phyloP scores from a whole-genome alignment of 1,284 basidiomycete genomes.

The Ustilago lituana region DNA sequence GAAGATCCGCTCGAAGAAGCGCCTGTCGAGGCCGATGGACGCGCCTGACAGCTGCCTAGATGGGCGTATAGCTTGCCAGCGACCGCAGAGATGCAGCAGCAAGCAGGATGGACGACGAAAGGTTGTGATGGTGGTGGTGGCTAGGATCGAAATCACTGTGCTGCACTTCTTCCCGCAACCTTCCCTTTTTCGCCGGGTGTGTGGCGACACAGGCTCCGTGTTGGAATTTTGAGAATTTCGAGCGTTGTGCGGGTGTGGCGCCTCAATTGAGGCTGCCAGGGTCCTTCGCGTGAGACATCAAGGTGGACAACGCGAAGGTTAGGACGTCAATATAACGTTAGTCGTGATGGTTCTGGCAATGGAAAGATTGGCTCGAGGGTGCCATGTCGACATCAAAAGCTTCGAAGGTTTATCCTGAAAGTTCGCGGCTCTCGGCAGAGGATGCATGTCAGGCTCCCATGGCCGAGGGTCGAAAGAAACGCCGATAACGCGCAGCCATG shows the following conservation, averaged over 20 bases:
- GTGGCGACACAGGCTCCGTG: too few relatives aligned
- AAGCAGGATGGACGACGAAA: neutral
- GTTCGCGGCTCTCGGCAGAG: neutral
- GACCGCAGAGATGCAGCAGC: slow-evolving; percentile 6
- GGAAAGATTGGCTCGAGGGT: too few relatives aligned
- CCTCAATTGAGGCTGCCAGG: too few relatives aligned
- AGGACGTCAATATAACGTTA: too few relatives aligned
- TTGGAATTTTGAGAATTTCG: neutral
- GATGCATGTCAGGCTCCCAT: slow-evolving; percentile 8
- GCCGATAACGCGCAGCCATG: too few relatives aligned
- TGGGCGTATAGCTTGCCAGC: slow-evolving; percentile 5
- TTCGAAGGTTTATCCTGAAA: neutral
- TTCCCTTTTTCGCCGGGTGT: too few relatives aligned
- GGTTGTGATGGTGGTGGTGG: slow-evolving; percentile 5
- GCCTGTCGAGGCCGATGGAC: slow-evolving; percentile 3
- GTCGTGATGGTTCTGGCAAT: too few relatives aligned
- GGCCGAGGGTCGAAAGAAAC: slow-evolving; percentile 5
- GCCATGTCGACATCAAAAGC: too few relatives aligned
- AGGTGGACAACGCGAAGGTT: too few relatives aligned
- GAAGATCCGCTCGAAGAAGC: slow-evolving; percentile 7
- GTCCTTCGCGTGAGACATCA: too few relatives aligned
- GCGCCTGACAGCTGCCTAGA: slow-evolving; percentile 12
- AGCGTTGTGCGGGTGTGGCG: too few relatives aligned
- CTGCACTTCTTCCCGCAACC: slow-evolving; percentile 11
- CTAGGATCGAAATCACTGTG: neutral